These are phyloP conservation scores for Eucalyptus regnans DNA, from an alignment of 345 rosid genomes.

Conservation along the genomic window DNA sequence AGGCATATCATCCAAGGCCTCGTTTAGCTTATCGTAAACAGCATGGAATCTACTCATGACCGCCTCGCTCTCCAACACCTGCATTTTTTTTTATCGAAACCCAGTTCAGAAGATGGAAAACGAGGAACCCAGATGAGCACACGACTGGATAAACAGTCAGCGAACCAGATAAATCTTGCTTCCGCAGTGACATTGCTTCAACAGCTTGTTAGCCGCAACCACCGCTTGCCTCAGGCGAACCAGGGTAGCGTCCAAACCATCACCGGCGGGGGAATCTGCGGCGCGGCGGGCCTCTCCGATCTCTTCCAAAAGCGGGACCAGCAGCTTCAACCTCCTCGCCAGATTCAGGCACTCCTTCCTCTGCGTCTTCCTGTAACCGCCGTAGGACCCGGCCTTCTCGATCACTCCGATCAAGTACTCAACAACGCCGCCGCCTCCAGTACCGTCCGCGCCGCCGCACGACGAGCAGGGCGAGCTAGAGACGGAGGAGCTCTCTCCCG, in stretches of 20 bases:
- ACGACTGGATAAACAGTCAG: neutral
- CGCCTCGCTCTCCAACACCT: slow-evolving; percentile 63
- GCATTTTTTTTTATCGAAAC: neutral
- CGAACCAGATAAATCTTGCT: slow-evolving; percentile 57
- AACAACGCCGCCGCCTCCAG: neutral
- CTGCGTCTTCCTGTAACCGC: slow-evolving; percentile 31
- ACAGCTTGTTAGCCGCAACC: slow-evolving; percentile 32
- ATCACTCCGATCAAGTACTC: slow-evolving; percentile 26
- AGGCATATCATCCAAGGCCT: slow-evolving; percentile 35
- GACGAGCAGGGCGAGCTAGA: neutral
- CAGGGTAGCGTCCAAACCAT: slow-evolving; percentile 7
- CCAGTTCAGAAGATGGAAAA: neutral
- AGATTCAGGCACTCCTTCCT: slow-evolving; percentile 45
- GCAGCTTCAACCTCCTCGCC: slow-evolving; percentile 49
- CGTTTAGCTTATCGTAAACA: slow-evolving; percentile 29
- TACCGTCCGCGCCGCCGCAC: neutral
- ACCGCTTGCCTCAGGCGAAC: slow-evolving; percentile 24
- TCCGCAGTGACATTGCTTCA: slow-evolving; percentile 41
- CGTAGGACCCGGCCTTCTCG: slow-evolving; percentile 24
- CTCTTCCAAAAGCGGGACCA: slow-evolving; percentile 47
- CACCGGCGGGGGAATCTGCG: neutral
- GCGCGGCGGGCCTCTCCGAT: slow-evolving; percentile 15
- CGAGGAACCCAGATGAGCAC: neutral
- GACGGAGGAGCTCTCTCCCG: neutral
- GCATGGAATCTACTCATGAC: slow-evolving; percentile 38